Evolutionary conservation across 129 eudicot genomes (phyloP), one percentile per base, ranked within the genome.

Genomic region (Tanacetum coccineum): DNA sequence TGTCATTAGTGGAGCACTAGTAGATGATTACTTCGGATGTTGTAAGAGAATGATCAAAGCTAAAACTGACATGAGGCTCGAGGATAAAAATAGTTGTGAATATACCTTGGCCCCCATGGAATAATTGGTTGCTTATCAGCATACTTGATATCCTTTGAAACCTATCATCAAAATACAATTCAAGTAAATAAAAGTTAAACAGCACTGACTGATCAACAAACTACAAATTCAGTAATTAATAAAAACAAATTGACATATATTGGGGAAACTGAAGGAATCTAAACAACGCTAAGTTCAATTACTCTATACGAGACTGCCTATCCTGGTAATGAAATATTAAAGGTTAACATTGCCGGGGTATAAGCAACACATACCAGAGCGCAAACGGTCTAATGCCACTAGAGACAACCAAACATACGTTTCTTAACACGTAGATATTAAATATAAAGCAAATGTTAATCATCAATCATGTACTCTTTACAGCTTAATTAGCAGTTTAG

Each of bases 61-160:
- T 58, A 70, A 42, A 25, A 22, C 5, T 13, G 48, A 42, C 9
- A 59, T 15, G 13, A 59, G 75, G 67, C 48, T 59, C 18, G 18
- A 59, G 75, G 67, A 46, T 70, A 45, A 54, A 54, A 28, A 54
- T 13, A 42, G 65, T 44, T 42, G 5, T 54, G 71, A 59, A 49
- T 70, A 71, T 76, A 92, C 98, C 96, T 86, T 70, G 98, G 98
- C n/a, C 91, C 95, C 96, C 98, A 92, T 46, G 98, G 95, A 51
- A 92, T 47, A 73, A 92, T 59, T 57, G 98, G 98, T 75, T 79
- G 87, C 81, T 92, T 92, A 77, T 92, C 98, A 21, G 98, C 98
- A 84, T 79, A 88, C 74, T 79, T 92, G 21, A 92, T 92, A 72
- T 92, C 96, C 81, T 92, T 92, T 26, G 98, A 87, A 80, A 91